phyloP scores from a whole-genome alignment of 139 green algal species.

The Ettlia oleoabundans region DNA sequence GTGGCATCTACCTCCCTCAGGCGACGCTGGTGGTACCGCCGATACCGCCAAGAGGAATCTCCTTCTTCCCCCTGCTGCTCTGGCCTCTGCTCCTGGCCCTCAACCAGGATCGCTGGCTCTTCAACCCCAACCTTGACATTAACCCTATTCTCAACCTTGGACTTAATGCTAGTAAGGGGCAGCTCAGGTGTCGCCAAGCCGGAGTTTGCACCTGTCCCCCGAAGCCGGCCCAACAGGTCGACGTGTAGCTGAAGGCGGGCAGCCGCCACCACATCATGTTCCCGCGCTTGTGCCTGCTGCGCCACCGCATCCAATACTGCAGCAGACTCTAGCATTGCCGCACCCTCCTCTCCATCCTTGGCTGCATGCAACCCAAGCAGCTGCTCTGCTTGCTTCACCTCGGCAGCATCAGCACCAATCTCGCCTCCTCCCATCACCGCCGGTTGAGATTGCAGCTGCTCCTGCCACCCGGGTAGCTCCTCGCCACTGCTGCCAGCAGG shows the following conservation, averaged over 20 bases:
- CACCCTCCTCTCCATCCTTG: too few species aligned
- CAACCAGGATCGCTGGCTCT: too few species aligned
- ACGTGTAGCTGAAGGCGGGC: neutral
- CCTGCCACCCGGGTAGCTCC: neutral
- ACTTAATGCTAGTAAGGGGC: too few species aligned
- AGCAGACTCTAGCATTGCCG: too few species aligned
- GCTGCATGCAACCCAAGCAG: too few species aligned
- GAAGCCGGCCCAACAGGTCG: neutral
- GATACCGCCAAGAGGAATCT: too few species aligned
- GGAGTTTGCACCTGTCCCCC: too few species aligned
- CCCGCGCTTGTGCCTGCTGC: too few species aligned
- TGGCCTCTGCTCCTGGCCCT: neutral
- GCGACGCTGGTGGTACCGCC: neutral
- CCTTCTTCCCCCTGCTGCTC: neutral
- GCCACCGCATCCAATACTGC: neutral
- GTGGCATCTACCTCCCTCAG: neutral
- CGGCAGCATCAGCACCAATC: neutral
- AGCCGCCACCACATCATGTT: neutral
- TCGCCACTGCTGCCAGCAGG: too few species aligned
- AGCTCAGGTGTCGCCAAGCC: too few species aligned
- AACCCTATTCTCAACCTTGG: too few species aligned
- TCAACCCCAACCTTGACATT: too few species aligned
- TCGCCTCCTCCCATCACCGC: neutral
- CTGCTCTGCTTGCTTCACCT: neutral
- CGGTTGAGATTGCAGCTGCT: neutral